phyloP scores from a whole-genome alignment of 306 rosid genomes.

The Ormosia semicastrata region DNA sequence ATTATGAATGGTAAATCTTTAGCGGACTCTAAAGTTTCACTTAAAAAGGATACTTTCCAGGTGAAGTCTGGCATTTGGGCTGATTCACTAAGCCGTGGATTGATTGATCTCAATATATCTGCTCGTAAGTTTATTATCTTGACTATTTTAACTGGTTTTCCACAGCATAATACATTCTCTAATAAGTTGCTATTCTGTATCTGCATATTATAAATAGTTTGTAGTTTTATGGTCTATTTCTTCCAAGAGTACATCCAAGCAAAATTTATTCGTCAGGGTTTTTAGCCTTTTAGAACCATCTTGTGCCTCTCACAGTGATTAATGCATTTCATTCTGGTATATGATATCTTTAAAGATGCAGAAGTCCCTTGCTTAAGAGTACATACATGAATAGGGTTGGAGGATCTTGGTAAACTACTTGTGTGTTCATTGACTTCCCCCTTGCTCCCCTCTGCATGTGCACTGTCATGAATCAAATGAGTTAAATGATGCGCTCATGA shows the following conservation, averaged over 20 bases:
- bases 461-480: conserved; percentile 4
- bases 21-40: conserved; percentile 39
- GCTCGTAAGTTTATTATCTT: conserved; percentile 68
- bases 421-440: neutral
- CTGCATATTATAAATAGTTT: neutral
- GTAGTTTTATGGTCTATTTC: conserved; percentile 8
- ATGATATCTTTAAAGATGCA: neutral
- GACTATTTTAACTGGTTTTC: conserved; percentile 15
- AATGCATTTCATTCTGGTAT: neutral
- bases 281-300: neutral
- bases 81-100: conserved; percentile 95
- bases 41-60: conserved; percentile 68
- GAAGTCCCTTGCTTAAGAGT: neutral
- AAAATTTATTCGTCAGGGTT: neutral
- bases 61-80: conserved; percentile 98
- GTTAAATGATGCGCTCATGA: neutral
- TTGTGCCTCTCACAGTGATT: neutral
- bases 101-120: conserved; percentile 96
- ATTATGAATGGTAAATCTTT: conserved; percentile 42
- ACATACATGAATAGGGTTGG: neutral
- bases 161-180: neutral
- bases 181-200: conserved; percentile 1
- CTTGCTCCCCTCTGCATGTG: neutral
- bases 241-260: neutral
- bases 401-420: neutral